These are phyloP conservation scores for Arthrobotrys conoides DNA, from an alignment of 2,329 filamentous ascomycete species.

Conservation along the genomic window DNA sequence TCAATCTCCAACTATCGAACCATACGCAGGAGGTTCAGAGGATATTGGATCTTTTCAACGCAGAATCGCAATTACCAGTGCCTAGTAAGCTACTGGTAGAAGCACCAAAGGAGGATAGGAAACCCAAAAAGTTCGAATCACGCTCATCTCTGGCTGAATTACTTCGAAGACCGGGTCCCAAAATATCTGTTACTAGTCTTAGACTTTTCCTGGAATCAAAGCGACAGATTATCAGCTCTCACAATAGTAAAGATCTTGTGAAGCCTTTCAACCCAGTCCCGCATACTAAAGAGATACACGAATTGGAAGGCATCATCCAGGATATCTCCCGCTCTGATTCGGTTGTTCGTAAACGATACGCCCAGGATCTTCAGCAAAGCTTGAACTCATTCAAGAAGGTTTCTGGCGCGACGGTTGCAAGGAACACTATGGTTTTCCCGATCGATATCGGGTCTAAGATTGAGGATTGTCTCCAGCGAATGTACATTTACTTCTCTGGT, in stretches of 20 bases:
- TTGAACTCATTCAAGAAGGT: conserved; percentile 64
- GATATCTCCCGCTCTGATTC: conserved; percentile 41
- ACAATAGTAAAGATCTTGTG: not conserved
- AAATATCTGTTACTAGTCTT: conserved; percentile 61
- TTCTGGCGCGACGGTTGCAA: not conserved
- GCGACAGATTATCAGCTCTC: conserved; percentile 18
- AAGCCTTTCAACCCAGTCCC: not conserved
- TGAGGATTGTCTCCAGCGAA: conserved; percentile 3
- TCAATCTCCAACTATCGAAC: conserved; percentile 69
- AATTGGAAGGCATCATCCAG: conserved; percentile 25
- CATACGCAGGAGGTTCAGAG: conserved; percentile 69
- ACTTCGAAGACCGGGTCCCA: conserved; percentile 60
- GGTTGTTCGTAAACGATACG: conserved; percentile 67
- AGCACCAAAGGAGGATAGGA: not conserved
- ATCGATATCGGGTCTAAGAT: conserved; percentile 27
- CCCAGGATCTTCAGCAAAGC: conserved; percentile 66
- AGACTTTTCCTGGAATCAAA: conserved; percentile 16
- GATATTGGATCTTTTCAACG: conserved; percentile 66
- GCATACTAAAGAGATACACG: conserved; percentile 23
- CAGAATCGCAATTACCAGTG: conserved; percentile 10
- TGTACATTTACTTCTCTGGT: not conserved
- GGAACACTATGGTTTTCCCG: conserved; percentile 5
- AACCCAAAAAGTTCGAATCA: not conserved
- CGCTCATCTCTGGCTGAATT: conserved; percentile 39
- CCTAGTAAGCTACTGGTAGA: not conserved